Percentiles rank a stretch among this genome's conserved stretches.
These are phyloP conservation scores for Suhomyces ambrosiae DNA, from an alignment of 1,139 yeast genomes.

Conservation along the genomic window DNA sequence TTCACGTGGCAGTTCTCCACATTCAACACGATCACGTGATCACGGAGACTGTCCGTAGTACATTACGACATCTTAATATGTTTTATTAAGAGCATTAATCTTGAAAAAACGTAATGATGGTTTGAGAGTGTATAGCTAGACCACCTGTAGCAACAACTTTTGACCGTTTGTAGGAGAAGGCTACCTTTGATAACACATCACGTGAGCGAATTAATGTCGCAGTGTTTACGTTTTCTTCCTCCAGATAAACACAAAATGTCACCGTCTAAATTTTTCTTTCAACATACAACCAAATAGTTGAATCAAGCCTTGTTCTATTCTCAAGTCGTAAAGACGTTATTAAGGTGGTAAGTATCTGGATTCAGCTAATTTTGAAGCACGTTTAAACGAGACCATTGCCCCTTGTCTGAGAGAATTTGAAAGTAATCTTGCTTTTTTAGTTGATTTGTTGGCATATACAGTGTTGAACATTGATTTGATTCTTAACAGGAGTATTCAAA, in stretches of 20 bases:
- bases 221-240: slow-evolving; percentile 13
- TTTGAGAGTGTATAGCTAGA: too few relatives aligned
- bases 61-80: too few relatives aligned
- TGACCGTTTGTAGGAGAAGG: background rate
- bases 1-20: background rate
- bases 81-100: too few relatives aligned
- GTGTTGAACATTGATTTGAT: background rate
- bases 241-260: slow-evolving; percentile 15
- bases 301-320: slow-evolving; percentile 6
- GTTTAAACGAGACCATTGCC: too few relatives aligned
- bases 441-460: slow-evolving; percentile 1
- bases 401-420: too few relatives aligned
- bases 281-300: slow-evolving; percentile 11
- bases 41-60: too few relatives aligned
- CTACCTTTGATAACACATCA: background rate
- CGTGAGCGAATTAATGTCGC: slow-evolving; percentile 9
- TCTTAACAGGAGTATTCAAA: background rate
- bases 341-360: slow-evolving; percentile 6
- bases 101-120: background rate
- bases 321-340: slow-evolving; percentile 5
- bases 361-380: background rate
- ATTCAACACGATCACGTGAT: background rate
- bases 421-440: background rate
- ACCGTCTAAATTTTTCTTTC: slow-evolving; percentile 17
- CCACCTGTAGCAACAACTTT: too few relatives aligned